phyloP scores from a whole-genome alignment of 2,329 filamentous ascomycete genomes.

The Aspergillus hortae region DNA sequence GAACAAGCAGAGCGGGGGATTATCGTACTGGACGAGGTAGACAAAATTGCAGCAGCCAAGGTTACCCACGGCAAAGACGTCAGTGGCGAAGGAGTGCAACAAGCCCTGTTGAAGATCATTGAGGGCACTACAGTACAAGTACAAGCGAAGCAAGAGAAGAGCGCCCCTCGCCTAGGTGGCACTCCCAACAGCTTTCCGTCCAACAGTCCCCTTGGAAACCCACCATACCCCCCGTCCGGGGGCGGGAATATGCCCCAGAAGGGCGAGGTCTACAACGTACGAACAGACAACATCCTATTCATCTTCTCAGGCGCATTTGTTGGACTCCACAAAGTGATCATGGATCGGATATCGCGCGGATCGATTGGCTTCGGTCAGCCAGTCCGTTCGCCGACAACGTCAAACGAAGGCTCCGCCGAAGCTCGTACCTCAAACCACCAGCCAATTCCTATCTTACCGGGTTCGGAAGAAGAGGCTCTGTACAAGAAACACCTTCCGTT shows the following conservation, averaged over 20 bases:
- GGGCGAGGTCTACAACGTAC: constrained; percentile 66
- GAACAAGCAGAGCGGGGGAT: constrained; percentile 84
- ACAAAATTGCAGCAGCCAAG: constrained; percentile 90
- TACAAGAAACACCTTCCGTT: constrained; percentile 59
- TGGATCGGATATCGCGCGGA: constrained; percentile 79
- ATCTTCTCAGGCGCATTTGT: constrained; percentile 96
- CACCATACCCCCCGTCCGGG: constrained; percentile 26
- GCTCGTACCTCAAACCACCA: constrained; percentile 24
- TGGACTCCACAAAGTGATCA: constrained; percentile 80
- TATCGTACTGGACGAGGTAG: constrained; percentile 92
- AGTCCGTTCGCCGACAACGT: constrained; percentile 55
- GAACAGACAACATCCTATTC: constrained; percentile 95
- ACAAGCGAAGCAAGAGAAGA: constrained; percentile 66
- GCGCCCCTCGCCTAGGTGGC: constrained; percentile 35
- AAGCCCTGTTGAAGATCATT: constrained; percentile 90
- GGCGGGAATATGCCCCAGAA: constrained; percentile 41
- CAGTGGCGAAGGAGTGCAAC: constrained; percentile 92
- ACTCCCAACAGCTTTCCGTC: constrained; percentile 38
- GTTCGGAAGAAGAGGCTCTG: constrained; percentile 61
- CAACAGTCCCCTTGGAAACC: constrained; percentile 34
- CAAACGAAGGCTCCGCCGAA: constrained; percentile 22
- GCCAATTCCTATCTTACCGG: constrained; percentile 53
- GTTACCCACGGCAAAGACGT: constrained; percentile 89
- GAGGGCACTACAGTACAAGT: constrained; percentile 93
- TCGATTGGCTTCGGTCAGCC: constrained; percentile 90